Evolutionary conservation across 768 basidiomycete genomes (phyloP), one percentile per base, ranked within the genome.

Genomic region (Paxillus rubicundulus): DNA sequence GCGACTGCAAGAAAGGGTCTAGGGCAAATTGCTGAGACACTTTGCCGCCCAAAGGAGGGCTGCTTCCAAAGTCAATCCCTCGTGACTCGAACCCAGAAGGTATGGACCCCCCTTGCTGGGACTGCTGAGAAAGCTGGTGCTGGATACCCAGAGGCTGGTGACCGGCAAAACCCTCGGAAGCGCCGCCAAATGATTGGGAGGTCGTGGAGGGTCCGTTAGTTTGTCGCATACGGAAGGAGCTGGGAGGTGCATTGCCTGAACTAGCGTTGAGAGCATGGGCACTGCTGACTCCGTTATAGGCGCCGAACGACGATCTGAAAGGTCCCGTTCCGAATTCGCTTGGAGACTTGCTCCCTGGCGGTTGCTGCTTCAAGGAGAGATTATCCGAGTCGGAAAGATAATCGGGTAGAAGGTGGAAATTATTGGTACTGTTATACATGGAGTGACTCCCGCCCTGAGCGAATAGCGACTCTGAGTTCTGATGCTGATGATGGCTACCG

Each of bases 351-450:
- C 47, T 37, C 21, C 60, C 62, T 56, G 66, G 60, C 32, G 65
- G 63, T 7, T 59, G 59, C 47, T 63, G 62, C 61, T 72, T 72
- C 60, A 69, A 51, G 24, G 69, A 64, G 30, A 63, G 62, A 60
- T 60, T 62, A 32, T 71, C 58, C 24, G 72, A 53, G 57, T 74
- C 65, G 44, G 69, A 57, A 36, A 65, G 53, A 54, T 66, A 73
- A 49, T 76, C 75, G 30, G 73, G 52, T 39, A 65, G 50, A 49
- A 64, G 53, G 52, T 67, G 67, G 47, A 59, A 58, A 47, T 59
- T 68, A 46, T 58, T 72, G 61, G 52, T 60, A 64, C 63, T 77
- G 63, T 76, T 77, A 61, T 76, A 77, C 73, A 77, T 56, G 52
- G 73, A 60, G 13, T 70, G 75, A 49, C 55, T 56, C 50, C 63